A percentile compares a stretch with the other conserved stretches of the same genome.
Evolutionary conservation across 2,329 filamentous ascomycete species (phyloP).

Genomic region (Cercospora zeina): DNA sequence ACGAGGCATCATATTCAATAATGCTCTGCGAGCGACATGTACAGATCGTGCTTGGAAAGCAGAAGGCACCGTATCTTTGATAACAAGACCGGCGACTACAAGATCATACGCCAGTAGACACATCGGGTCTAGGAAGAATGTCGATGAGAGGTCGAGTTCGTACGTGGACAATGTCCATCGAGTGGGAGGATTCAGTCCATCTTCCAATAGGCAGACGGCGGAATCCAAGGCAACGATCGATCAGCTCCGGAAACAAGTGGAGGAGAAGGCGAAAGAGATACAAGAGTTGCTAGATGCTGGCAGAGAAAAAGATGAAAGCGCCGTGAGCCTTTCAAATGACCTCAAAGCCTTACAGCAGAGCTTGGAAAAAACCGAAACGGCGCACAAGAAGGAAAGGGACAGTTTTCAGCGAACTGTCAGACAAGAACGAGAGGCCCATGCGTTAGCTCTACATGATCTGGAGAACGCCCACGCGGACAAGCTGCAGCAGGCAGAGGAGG

Average conservation of each 20-base stretch:
- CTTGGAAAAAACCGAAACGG: background rate
- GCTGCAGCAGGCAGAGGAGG: background rate
- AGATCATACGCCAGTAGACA: slow-evolving; percentile 9
- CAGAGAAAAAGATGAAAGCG: background rate
- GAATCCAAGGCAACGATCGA: background rate
- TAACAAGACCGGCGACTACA: slow-evolving; percentile 3
- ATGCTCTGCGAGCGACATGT: slow-evolving; percentile 13
- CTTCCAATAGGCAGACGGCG: slow-evolving; percentile 4
- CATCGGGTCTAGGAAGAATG: background rate
- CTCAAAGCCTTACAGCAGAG: background rate
- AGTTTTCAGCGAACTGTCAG: background rate
- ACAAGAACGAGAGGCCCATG: slow-evolving; percentile 6
- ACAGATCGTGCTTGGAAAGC: slow-evolving; percentile 5
- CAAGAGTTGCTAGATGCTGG: background rate
- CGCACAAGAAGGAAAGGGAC: slow-evolving; percentile 4
- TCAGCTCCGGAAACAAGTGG: background rate
- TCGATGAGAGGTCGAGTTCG: background rate
- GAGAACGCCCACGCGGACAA: background rate
- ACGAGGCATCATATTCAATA: slow-evolving; percentile 33
- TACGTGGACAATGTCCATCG: slow-evolving; percentile 12
- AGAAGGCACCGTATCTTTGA: background rate
- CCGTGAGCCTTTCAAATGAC: background rate
- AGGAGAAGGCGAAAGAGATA: background rate
- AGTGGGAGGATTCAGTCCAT: background rate
- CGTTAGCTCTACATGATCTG: background rate